phyloP scores from a whole-genome alignment of 1,139 yeast genomes.

The Suhomyces choctaworum region DNA sequence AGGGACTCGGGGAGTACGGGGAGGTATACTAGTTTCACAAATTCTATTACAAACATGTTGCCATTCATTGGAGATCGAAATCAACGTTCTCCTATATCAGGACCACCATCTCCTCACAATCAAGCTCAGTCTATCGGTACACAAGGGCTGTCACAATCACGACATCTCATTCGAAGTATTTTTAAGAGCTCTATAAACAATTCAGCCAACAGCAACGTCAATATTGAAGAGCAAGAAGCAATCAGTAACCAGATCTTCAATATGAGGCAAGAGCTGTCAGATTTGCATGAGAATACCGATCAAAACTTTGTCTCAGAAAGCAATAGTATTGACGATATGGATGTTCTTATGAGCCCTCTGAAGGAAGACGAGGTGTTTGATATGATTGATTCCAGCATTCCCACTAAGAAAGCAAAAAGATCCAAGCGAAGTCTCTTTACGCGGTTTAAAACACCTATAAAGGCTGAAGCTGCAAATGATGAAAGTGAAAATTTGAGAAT shows the following conservation, averaged over 20 bases:
- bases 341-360: slow-evolving; percentile 11
- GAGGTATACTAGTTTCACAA: slow-evolving; percentile 39
- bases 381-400: slow-evolving; percentile 7
- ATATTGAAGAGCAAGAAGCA: no score
- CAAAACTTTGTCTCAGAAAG: slow-evolving; percentile 7
- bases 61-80: slow-evolving; percentile 48
- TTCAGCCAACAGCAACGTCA: no score
- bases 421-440: slow-evolving; percentile 43
- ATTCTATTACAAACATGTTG: slow-evolving; percentile 42
- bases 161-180: slow-evolving; percentile 44
- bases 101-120: slow-evolving; percentile 19
- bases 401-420: slow-evolving; percentile 31
- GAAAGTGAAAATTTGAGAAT: slow-evolving; percentile 8
- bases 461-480: slow-evolving; percentile 19
- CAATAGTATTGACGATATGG: slow-evolving; percentile 5
- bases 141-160: slow-evolving; percentile 23
- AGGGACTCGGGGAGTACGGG: slow-evolving; percentile 18
- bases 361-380: slow-evolving; percentile 10
- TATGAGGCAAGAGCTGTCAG: no score
- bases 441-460: slow-evolving; percentile 40
- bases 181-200: slow-evolving; percentile 28
- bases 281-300: no score
- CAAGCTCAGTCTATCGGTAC: slow-evolving; percentile 4
- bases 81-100: slow-evolving; percentile 27
- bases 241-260: no score